Base-by-base conservation (phyloP, 2,329 filamentous ascomycete species). In the Zymoseptoria passerinii region DNA sequence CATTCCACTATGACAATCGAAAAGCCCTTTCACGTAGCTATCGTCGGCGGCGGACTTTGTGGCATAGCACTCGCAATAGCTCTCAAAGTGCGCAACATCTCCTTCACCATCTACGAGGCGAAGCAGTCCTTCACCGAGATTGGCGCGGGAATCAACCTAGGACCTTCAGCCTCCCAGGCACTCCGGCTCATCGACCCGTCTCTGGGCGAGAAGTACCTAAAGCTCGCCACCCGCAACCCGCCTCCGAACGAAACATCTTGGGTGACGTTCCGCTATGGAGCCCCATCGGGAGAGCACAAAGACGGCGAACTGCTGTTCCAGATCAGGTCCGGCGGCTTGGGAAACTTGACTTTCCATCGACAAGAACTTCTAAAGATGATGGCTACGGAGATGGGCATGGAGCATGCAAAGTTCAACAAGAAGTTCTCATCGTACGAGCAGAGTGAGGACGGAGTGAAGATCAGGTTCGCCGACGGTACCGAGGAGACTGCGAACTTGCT, bases 151-250 rank as follows among this genome's bases (percentile, higher is more conserved):
- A 75, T 85, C 7, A 78, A 78, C 9, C 76, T 85, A 29, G 80
- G 80, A 1, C 80, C 82, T n/a, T 76, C 86, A 85, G 75, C 89
- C 88, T 88, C 97, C 96, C 72, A 96, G 84, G 74, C 92, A 89
- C 83, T 99, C 90, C 70, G 96, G 85, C 81, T 97, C 90, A 72
- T 85, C 58, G 77, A 80, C 40, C 77, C 80, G 1, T 71, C 70
- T 10, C 55, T 70, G 2, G 64, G 64, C 28, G 66, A 70, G 10
- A 63, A 62, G 20, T 66, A 78, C 40, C 65, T 67, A 40, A 65
- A 70, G 7, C 72, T 75, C 0, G 73, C 71, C 20, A 78, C 75
- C 0, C 66, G 64, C 7, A 78, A 78, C 58, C 64, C 66, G 20
- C 57, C 66, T 1, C 66, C 62, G n/a, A 72, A 76, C 58, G 60